Evolutionary conservation across 2,329 filamentous ascomycete genomes (phyloP), one percentile per base, ranked within the genome.

Genomic region (Sarocladium brachiariae): DNA sequence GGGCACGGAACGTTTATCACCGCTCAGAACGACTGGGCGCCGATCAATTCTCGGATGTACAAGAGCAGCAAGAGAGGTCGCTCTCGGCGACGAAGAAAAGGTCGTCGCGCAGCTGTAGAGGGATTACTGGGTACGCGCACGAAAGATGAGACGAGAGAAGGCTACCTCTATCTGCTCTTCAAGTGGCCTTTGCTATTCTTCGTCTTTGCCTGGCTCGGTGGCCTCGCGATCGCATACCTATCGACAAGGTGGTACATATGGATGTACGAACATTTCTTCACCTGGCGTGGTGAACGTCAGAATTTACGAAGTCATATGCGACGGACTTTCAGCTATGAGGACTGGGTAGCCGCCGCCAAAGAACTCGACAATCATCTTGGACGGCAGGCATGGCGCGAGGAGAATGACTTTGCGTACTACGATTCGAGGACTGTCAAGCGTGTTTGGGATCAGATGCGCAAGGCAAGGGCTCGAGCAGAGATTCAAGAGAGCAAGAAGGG

Each of bases 11-110:
- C 80, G 47, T 90, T 91, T 64, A 89, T 97, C 60, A 87, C 89
- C 3, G 92, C 93, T 35, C 82, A 95, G 63, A 95, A 95, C 65
- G 93, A 99, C 72, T 99, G 93, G 93, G 84, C 88, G 14, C 93
- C 93, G 0, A 81, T 97, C 11, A 84, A 87, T 58, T 81, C 92
- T 63, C 83, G 79, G 52, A 76, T 91, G 19, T 63, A 71, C 58
- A 59, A 59, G 13, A 56, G 55, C 49, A 73, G 61, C 63, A 43
- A 43, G 66, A 61, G 65, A 59, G 46, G 46, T 9, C 33, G 19
- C 61, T 69, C 55, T 70, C 55, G 59, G 52, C 67, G 62, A 54
- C 64, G 61, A 58, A 69, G 61, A 52, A 63, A 60, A 35, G 60
- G 53, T 30, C 55, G 55, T 45, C 60, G 54, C 50, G 59, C 50